Evolutionary conservation across 2,329 filamentous ascomycete species (phyloP), one percentile per base, ranked within the genome.

Genomic region (Emergomyces orientalis): DNA sequence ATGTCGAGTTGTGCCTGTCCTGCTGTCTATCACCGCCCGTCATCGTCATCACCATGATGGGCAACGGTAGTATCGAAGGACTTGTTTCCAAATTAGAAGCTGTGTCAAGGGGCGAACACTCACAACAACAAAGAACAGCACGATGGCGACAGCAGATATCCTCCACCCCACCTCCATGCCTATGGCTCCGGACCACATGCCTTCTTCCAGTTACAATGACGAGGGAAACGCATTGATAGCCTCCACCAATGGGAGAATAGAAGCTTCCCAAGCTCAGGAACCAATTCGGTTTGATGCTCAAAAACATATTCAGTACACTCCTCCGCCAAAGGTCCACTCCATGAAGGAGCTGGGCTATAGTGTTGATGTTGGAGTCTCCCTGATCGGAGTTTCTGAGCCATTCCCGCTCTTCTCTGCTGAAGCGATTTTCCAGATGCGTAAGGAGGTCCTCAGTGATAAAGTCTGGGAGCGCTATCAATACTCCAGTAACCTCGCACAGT

Each of bases 401-500:
- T 88, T 88, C 71, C 78, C 78, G 3, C 78, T 88, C 30, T 88
- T 88, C 73, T 83, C 82, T 13, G 69, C 78, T 39, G 84, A 86
- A 56, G 85, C 86, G 1, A 79, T 88, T 59, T 74, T 81, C 68
- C 79, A 81, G 60, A 87, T 88, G 80, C 79, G 86, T 62, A 74
- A 75, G 2, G 86, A 89, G 71, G 80, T 88, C n/a, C 76, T 87
- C 47, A 80, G 80, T 56, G 77, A 82, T 0, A 78, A 82, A 45
- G 83, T 87, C 3, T 78, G 81, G 66, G 73, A 79, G 9, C 82
- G 85, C 51, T 86, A 81, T 71, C 78, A 78, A 59, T 87, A 80
- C 71, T 81, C 80, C 39, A 85, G 83, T 68, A 85, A 86, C 65
- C 78, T 87, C 65, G 80, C 82, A 2, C 76, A 79, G n/a, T 80